A percentile compares a stretch with the other conserved stretches of the same genome.
Evolutionary conservation across 2,329 filamentous ascomycete genomes (phyloP).

Genomic region (Acrodontium crateriforme): DNA sequence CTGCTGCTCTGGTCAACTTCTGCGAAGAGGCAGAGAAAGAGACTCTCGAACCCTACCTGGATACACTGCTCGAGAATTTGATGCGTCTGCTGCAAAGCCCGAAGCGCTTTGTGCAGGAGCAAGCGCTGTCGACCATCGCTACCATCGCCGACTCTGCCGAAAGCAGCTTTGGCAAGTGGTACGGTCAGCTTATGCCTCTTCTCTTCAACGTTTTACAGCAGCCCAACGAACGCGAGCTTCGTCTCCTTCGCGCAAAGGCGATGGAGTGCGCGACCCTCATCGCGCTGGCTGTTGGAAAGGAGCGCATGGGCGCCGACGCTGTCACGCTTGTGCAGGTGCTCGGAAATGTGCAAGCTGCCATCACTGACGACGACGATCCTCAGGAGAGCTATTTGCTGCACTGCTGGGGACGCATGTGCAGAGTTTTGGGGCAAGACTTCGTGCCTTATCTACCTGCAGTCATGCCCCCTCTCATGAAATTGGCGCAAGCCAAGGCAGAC

Average conservation of each 20-base stretch:
- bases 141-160: conserved; percentile 98
- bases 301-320: conserved; percentile 78
- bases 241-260: conserved; percentile 83
- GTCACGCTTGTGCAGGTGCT: conserved; percentile 77
- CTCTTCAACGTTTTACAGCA: conserved; percentile 79
- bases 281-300: conserved; percentile 84
- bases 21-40: conserved; percentile 95
- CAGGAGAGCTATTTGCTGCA: conserved; percentile 95
- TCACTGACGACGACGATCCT: conserved; percentile 83
- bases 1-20: conserved; percentile 96
- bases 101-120: conserved; percentile 94
- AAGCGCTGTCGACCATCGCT: conserved; percentile 92
- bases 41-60: conserved; percentile 83
- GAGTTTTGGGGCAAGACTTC: conserved; percentile 81
- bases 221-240: conserved; percentile 86
- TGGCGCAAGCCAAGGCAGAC: conserved; percentile 90
- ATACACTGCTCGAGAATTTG: conserved; percentile 70
- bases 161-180: conserved; percentile 87
- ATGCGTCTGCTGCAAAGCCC: conserved; percentile 79
- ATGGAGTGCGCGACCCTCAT: conserved; percentile 99
- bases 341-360: conserved; percentile 71
- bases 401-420: conserved; percentile 98
- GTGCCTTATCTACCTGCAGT: conserved; percentile 83
- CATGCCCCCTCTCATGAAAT: conserved; percentile 82
- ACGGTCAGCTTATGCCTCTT: conserved; percentile 88